Base-by-base conservation (phyloP, 495 filamentous ascomycete genomes). In the Talaromyces stipitatus region DNA sequence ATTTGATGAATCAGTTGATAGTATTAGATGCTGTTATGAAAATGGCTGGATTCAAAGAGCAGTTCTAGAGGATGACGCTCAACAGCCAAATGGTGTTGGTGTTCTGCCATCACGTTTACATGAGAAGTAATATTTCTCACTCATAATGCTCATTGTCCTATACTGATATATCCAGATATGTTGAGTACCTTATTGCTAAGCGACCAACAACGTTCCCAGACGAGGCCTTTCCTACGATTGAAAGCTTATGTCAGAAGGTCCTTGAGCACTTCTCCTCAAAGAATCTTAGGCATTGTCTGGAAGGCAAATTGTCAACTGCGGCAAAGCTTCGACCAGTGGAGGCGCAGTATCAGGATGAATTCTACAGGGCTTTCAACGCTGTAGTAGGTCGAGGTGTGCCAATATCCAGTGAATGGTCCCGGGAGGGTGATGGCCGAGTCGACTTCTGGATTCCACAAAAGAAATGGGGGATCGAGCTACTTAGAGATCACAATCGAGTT, bases 391-490 rank as follows among this genome's bases (percentile, higher is more conserved):
- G 32, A 3, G 32, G 32, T 4, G 32, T 36, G 12, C 12, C 32
- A 4, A 36, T 36, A 2, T 11, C 12, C 12, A n/a, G 32, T 4
- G n/a, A 14, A 36, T 36, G 32, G 32, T 11, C 32, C 3, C 3
- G 32, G 32, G n/a, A 11, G 6, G 12, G 12, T 2, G 32, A 36
- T 11, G 32, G 32, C 12, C 11, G 32, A 2, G 32, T 36, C 2
- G 32, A 36, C n/a, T 36, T 36, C 9, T 62, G 30, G 52, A 63
- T 66, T 41, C 51, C 59, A 22, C 33, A 56, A 36, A 59, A 55
- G n/a, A 59, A 58, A 56, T 64, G 64, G 62, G 62, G 43, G 1
- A 53, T 66, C 8, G 61, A 64, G 47, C 26, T 63, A 10, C 23
- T 66, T 3, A 54, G 64, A 28, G 64, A 66, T 14, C 52, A 62